phyloP scores from a whole-genome alignment of 2,329 filamentous ascomycete genomes.

The Talaromyces amestolkiae region DNA sequence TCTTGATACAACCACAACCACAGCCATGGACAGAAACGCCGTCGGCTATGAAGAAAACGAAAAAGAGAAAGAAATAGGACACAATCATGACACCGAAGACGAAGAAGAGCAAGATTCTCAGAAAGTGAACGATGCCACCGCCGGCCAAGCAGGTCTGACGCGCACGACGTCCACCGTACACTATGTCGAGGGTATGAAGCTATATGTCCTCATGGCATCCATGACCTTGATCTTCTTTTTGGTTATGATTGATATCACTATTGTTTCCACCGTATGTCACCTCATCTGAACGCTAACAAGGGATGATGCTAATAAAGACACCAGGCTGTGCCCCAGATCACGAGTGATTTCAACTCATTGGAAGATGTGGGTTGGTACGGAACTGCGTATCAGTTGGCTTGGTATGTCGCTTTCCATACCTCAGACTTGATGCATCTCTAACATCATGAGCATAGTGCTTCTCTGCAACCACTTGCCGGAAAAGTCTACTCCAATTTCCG shows the following conservation, averaged over 20 bases:
- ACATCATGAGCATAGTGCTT: slow-evolving; percentile 21
- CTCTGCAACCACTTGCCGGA: slow-evolving; percentile 51
- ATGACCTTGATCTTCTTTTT: slow-evolving; percentile 47
- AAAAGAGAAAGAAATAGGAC: neutral
- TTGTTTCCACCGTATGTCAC: slow-evolving; percentile 48
- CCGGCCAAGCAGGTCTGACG: slow-evolving; percentile 1
- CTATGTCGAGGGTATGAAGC: slow-evolving; percentile 21
- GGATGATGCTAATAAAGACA: slow-evolving; percentile 2
- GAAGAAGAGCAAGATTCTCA: neutral
- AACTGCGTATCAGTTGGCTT: slow-evolving; percentile 36
- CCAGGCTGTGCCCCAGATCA: slow-evolving; percentile 49
- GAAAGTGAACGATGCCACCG: slow-evolving; percentile 7
- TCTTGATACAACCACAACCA: neutral
- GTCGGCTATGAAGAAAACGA: neutral
- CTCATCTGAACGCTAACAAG: neutral
- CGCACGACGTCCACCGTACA: slow-evolving; percentile 14
- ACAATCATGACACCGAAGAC: neutral
- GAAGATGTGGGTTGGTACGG: slow-evolving; percentile 29
- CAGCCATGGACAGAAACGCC: neutral
- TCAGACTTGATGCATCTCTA: slow-evolving; percentile 2
- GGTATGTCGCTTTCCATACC: slow-evolving; percentile 17
- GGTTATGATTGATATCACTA: slow-evolving; percentile 52
- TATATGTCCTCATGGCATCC: slow-evolving; percentile 29
- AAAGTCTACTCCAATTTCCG: slow-evolving; percentile 31
- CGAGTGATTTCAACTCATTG: slow-evolving; percentile 31